These are phyloP conservation scores for Trypanosoma theileri DNA, from an alignment of 208 protist genomes.

Conservation along the genomic window DNA sequence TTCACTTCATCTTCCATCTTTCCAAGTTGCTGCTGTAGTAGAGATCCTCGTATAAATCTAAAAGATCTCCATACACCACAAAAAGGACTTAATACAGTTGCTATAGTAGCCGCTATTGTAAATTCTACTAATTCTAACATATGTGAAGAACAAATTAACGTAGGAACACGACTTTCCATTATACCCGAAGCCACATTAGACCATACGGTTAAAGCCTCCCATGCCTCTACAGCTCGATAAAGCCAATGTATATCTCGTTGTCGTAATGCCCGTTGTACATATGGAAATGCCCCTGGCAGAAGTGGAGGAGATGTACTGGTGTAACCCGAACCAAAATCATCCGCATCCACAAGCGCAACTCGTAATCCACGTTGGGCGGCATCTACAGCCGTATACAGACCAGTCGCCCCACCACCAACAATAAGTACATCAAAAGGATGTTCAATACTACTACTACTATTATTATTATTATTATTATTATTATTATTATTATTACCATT, in stretches of 20 bases:
- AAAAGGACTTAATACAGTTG: conserved; percentile 52
- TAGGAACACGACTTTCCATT: conserved; percentile 23
- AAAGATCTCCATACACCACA: conserved; percentile 43
- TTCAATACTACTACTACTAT: neutral
- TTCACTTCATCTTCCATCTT: conserved; percentile 24
- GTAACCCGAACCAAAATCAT: conserved; percentile 57
- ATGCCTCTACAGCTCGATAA: conserved; percentile 39
- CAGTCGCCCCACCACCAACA: conserved; percentile 65
- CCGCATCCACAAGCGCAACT: conserved; percentile 68
- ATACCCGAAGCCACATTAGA: conserved; percentile 46
- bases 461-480: neutral
- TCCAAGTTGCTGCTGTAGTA: conserved; percentile 28
- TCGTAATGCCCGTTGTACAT: conserved; percentile 68
- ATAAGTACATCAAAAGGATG: conserved; percentile 73
- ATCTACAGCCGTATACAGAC: conserved; percentile 82
- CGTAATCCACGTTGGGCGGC: conserved; percentile 76
- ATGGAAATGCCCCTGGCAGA: conserved; percentile 64
- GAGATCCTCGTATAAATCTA: conserved; percentile 19
- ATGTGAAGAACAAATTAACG: conserved; percentile 64
- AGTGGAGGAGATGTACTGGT: conserved; percentile 31
- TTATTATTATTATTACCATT: conserved; percentile 12
- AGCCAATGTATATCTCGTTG: conserved; percentile 71
- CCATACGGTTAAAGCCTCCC: conserved; percentile 56
- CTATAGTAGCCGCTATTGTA: conserved; percentile 36
- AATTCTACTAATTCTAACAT: conserved; percentile 62